Conservation (phyloP, 2,329 filamentous ascomycete genomes). For the Verticillium longisporum region DNA sequence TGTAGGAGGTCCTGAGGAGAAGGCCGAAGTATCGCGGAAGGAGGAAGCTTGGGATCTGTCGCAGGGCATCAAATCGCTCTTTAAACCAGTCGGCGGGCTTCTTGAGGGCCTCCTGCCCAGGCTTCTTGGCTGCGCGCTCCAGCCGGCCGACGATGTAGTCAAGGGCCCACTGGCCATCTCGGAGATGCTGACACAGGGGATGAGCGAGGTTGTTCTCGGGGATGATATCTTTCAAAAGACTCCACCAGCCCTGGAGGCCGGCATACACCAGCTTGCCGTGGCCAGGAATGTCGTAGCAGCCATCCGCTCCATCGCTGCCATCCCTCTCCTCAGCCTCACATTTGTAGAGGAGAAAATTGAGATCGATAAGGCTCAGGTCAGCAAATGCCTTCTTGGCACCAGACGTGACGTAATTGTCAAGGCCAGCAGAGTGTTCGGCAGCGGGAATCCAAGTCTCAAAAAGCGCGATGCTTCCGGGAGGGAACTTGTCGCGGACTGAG, state of each 20-base stretch:
- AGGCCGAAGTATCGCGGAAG: conserved; percentile 90
- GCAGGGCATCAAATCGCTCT: conserved; percentile 78
- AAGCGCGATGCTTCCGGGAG: conserved; percentile 87
- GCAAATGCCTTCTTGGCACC: conserved; percentile 74
- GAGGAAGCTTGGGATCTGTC: conserved; percentile 79
- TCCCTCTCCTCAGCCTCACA: conserved; percentile 85
- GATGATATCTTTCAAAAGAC: conserved; percentile 76
- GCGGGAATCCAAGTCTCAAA: conserved; percentile 95
- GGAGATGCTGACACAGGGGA: conserved; percentile 85
- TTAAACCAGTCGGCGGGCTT: conserved; percentile 72
- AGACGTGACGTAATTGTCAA: conserved; percentile 81
- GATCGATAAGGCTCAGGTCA: conserved; percentile 67
- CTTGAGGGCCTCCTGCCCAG: conserved; percentile 55
- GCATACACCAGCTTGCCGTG: conserved; percentile 86
- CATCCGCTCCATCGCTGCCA: conserved; percentile 70
- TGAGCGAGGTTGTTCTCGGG: conserved; percentile 87
- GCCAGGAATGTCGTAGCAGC: conserved; percentile 82
- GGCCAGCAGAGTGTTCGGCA: conserved; percentile 72
- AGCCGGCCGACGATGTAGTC: conserved; percentile 80
- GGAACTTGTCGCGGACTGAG: conserved; percentile 74
- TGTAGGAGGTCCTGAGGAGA: conserved; percentile 80
- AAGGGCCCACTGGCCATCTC: conserved; percentile 85
- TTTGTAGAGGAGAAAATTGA: conserved; percentile 88
- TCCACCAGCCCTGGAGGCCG: conserved; percentile 99
- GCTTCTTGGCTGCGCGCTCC: conserved; percentile 60